Conservation (phyloP, 257 asterid genomes). For the Solanum chmielewskii region DNA sequence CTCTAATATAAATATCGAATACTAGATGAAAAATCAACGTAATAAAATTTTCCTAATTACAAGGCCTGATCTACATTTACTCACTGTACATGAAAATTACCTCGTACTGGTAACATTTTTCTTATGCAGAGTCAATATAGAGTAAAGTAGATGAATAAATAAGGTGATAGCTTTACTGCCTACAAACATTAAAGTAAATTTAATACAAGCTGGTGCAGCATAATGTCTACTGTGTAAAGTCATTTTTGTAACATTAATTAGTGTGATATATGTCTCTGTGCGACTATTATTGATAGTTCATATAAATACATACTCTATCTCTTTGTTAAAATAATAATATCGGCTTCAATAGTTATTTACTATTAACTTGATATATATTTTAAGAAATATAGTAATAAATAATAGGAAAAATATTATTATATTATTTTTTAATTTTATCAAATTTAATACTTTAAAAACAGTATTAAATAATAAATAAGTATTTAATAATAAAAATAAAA, state of each 20-base stretch:
- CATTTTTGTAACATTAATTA: background rate
- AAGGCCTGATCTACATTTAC: background rate
- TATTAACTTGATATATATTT: too few species aligned
- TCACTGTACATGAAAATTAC: background rate
- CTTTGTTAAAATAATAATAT: background rate
- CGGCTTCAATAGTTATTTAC: accelerated
- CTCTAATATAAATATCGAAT: too few species aligned
- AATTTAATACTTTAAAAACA: too few species aligned
- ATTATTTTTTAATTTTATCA: too few species aligned
- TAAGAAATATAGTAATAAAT: too few species aligned
- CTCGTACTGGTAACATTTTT: background rate
- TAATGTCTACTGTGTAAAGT: background rate
- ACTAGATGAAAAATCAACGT: too few species aligned
- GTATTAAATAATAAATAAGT: too few species aligned
- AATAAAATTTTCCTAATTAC: background rate
- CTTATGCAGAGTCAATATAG: too few species aligned
- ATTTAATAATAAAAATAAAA: too few species aligned
- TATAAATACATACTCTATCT: background rate
- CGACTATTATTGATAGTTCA: background rate
- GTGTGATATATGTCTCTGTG: background rate
- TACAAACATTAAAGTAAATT: background rate
- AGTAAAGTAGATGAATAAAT: background rate
- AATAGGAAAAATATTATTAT: too few species aligned
- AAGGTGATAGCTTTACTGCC: background rate
- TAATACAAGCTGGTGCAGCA: background rate